Conservation (phyloP, 106 monocot species). For the Phalaenopsis aphrodite region DNA sequence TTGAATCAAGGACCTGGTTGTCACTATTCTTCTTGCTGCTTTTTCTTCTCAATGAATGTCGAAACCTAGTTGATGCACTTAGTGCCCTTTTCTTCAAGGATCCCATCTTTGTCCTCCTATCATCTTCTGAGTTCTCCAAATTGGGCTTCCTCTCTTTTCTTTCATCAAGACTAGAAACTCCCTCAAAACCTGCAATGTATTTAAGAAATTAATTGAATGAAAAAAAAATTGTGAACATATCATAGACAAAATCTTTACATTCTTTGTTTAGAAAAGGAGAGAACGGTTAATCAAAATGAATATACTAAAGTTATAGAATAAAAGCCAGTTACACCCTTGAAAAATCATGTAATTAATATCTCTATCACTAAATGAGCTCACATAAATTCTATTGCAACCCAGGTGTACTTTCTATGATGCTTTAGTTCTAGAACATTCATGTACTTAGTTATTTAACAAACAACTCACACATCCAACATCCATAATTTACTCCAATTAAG, state of each 20-base stretch:
- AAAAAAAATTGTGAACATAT: background rate
- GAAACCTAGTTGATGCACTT: slow-evolving; percentile 66
- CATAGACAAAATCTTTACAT: background rate
- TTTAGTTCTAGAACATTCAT: too few species aligned
- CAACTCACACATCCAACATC: too few species aligned
- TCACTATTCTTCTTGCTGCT: slow-evolving; percentile 39
- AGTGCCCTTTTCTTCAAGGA: slow-evolving; percentile 68
- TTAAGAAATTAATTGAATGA: background rate
- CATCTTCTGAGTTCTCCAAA: slow-evolving; percentile 70
- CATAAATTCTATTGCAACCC: background rate
- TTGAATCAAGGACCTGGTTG: slow-evolving; percentile 29
- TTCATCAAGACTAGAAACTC: slow-evolving; percentile 41
- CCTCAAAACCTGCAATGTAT: slow-evolving; percentile 51
- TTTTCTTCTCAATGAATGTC: slow-evolving; percentile 58
- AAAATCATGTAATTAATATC: background rate
- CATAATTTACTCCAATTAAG: too few species aligned
- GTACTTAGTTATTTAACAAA: too few species aligned
- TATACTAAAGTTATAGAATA: background rate
- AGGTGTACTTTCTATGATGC: too few species aligned
- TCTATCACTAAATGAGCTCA: background rate
- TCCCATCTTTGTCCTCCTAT: slow-evolving; percentile 51
- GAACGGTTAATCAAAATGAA: background rate
- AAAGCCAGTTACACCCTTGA: background rate
- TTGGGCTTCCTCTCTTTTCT: slow-evolving; percentile 60
- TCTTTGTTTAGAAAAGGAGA: background rate